A percentile compares a stretch with the other conserved stretches of the same genome.
Conservation (phyloP, 176 grass and related monocot species). For the Aechmea fasciata region DNA sequence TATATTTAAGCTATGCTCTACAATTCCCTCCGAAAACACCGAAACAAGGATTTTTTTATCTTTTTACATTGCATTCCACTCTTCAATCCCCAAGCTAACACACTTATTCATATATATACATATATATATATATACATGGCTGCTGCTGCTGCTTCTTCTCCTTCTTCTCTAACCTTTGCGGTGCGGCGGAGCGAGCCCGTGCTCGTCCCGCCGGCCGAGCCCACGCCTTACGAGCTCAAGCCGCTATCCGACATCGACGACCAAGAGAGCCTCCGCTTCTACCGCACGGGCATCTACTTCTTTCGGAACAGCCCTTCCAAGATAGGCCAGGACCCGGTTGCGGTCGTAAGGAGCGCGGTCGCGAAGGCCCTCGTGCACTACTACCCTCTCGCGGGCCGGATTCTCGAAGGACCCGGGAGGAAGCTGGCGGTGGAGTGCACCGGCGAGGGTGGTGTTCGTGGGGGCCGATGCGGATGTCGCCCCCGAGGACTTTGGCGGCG, state of each 20-base stretch:
- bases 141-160: no score
- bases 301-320: conserved; percentile 6
- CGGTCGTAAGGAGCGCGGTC: conserved; percentile 10
- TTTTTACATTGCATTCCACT: no score
- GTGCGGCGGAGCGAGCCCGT: background rate
- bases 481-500: conserved; percentile 6
- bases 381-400: conserved; percentile 18
- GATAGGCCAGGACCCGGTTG: background rate
- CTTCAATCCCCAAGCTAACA: no score
- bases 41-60: no score
- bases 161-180: background rate
- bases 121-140: no score
- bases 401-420: conserved; percentile 4
- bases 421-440: conserved; percentile 31
- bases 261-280: conserved; percentile 11
- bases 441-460: conserved; percentile 16
- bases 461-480: conserved; percentile 21
- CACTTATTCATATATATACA: no score
- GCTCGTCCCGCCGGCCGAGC: background rate
- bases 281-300: conserved; percentile 10
- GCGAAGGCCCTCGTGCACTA: conserved; percentile 16
- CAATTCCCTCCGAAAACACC: no score
- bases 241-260: conserved; percentile 17
- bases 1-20: no score
- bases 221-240: conserved; percentile 12